Evolutionary conservation across 1,284 basidiomycete genomes (phyloP).

Genomic region (Lentinus polychrous): DNA sequence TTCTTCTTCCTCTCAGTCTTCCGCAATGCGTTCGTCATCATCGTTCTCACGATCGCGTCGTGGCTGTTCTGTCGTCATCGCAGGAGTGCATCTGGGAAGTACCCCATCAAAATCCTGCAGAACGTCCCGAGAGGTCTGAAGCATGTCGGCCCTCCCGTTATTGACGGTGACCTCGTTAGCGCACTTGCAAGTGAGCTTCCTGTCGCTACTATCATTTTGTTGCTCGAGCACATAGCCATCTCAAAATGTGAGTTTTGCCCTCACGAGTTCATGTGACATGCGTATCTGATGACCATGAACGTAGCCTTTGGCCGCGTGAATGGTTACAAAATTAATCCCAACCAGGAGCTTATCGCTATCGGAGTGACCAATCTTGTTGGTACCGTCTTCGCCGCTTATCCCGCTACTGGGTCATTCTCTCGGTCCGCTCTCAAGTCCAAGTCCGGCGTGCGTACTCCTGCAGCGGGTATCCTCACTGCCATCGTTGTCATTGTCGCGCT

Average conservation of each 20-base stretch:
- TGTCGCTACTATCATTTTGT: constrained; percentile 89
- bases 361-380: constrained; percentile 92
- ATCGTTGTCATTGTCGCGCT: constrained; percentile 90
- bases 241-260: constrained; percentile 61
- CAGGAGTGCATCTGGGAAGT: constrained; percentile 49
- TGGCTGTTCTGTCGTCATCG: constrained; percentile 77
- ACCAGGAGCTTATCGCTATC: constrained; percentile 96
- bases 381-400: constrained; percentile 86
- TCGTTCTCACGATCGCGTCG: constrained; percentile 79
- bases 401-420: constrained; percentile 97
- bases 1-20: constrained; percentile 86
- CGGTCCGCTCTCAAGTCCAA: constrained; percentile 95
- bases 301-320: constrained; percentile 93
- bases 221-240: constrained; percentile 97
- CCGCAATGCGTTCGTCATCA: constrained; percentile 83
- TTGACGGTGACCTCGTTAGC: constrained; percentile 57
- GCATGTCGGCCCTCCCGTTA: constrained; percentile 68
- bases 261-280: background rate
- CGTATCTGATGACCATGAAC: background rate
- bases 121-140: constrained; percentile 80
- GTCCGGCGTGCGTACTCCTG: constrained; percentile 92
- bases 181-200: constrained; percentile 79
- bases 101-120: constrained; percentile 83
- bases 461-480: constrained; percentile 84
- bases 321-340: constrained; percentile 96